A percentile compares a stretch with the other conserved stretches of the same genome.
These are phyloP conservation scores for Capsicum chinense DNA, from an alignment of 257 asterid species.

Conservation along the genomic window DNA sequence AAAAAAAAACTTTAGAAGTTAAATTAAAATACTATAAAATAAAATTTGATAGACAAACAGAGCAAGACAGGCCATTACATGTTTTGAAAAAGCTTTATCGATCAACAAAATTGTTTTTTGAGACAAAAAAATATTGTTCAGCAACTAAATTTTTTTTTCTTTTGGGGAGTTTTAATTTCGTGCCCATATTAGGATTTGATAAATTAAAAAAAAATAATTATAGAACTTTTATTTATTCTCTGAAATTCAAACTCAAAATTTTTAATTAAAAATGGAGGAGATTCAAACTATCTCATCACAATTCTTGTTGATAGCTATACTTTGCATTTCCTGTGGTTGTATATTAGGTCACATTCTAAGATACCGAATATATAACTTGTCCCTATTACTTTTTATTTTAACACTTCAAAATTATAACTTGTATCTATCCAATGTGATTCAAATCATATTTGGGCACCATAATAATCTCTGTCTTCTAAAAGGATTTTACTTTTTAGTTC, in stretches of 20 bases:
- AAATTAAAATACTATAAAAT: too few relatives aligned
- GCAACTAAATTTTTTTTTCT: too few relatives aligned
- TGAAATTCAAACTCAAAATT: neutral
- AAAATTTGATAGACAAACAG: neutral
- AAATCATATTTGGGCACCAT: neutral
- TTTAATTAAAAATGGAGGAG: neutral
- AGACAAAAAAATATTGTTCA: neutral
- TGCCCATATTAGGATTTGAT: neutral
- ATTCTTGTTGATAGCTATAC: neutral
- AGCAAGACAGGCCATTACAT: accelerated
- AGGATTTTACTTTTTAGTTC: neutral
- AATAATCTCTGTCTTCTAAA: neutral
- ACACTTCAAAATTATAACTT: neutral
- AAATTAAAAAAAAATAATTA: too few relatives aligned
- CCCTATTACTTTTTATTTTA: neutral
- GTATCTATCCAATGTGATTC: too few relatives aligned
- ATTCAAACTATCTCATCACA: neutral
- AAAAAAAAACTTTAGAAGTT: too few relatives aligned
- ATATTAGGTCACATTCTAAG: too few relatives aligned
- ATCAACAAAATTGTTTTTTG: neutral
- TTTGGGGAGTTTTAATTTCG: accelerated
- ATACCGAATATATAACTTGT: too few relatives aligned
- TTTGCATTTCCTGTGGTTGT: neutral
- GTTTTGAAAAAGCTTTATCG: neutral
- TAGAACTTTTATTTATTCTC: too few relatives aligned